Percentiles rank a stretch among this genome's conserved stretches.
Conservation (phyloP, 495 filamentous ascomycete species). For the Penicillium longicatenatum region DNA sequence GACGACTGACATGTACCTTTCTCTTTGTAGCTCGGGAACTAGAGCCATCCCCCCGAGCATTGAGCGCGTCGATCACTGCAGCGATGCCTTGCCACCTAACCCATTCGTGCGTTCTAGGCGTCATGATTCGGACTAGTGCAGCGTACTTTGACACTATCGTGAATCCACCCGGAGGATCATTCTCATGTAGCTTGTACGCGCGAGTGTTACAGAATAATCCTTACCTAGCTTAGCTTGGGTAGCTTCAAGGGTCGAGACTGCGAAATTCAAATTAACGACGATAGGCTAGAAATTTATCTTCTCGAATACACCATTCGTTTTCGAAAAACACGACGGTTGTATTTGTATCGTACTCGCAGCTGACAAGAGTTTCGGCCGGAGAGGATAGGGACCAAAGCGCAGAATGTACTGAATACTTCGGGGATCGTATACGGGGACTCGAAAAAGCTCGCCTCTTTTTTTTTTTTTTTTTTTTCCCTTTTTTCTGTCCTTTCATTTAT, state of each 20-base stretch:
- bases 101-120: constrained; percentile 19
- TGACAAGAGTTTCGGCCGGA: constrained; percentile 18
- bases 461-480: not conserved
- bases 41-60: constrained; percentile 18
- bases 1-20: constrained; percentile 7
- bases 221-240: not conserved
- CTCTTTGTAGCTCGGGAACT: constrained; percentile 10
- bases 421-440: not conserved
- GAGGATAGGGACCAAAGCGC: constrained; percentile 21
- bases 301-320: not conserved
- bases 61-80: constrained; percentile 30
- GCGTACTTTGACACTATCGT: constrained; percentile 2
- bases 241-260: not conserved
- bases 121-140: constrained; percentile 20
- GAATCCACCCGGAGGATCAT: constrained; percentile 7
- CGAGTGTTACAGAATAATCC: constrained; percentile 7
- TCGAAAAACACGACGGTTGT: not conserved
- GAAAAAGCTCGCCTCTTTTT: not conserved
- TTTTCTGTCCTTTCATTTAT: not conserved
- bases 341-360: not conserved
- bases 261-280: too few species aligned
- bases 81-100: constrained; percentile 27
- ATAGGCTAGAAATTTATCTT: too few species aligned
- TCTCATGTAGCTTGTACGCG: not conserved
- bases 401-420: constrained; percentile 10